These are phyloP conservation scores for Diaporthe amygdali DNA, from an alignment of 2,329 filamentous ascomycete species.

Conservation along the genomic window DNA sequence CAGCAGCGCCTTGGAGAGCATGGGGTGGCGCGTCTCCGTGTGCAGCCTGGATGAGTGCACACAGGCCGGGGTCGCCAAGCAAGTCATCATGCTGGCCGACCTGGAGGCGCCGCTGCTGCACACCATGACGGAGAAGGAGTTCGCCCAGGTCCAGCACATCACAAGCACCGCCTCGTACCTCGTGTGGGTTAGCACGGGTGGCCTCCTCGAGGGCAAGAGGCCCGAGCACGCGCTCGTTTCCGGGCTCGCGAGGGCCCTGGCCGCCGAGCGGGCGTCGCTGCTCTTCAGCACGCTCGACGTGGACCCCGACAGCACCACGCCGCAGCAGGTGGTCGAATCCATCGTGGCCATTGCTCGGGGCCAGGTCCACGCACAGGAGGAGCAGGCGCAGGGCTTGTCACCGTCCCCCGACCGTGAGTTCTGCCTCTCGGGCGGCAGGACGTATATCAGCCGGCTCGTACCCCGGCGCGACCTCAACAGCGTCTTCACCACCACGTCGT, in stretches of 20 bases:
- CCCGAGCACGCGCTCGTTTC: slow-evolving; percentile 34
- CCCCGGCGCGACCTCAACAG: slow-evolving; percentile 29
- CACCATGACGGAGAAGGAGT: slow-evolving; percentile 32
- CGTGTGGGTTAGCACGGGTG: slow-evolving; percentile 36
- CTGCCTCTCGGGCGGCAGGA: slow-evolving; percentile 28
- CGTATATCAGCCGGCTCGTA: slow-evolving; percentile 33
- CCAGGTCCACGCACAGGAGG: background rate
- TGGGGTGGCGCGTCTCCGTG: background rate
- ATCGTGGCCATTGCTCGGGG: background rate
- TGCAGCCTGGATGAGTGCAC: background rate
- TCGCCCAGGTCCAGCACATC: slow-evolving; percentile 33
- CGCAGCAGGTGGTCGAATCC: background rate
- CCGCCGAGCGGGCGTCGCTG: slow-evolving; percentile 33
- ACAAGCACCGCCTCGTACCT: slow-evolving; percentile 28
- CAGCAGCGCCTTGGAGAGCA: background rate
- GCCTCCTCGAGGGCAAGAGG: slow-evolving; percentile 29
- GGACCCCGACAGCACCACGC: slow-evolving; percentile 6
- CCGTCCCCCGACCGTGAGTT: slow-evolving; percentile 26
- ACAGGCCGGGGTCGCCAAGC: slow-evolving; percentile 18
- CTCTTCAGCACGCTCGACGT: slow-evolving; percentile 33
- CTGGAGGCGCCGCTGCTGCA: slow-evolving; percentile 34
- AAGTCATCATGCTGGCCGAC: slow-evolving; percentile 36
- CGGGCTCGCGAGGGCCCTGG: slow-evolving; percentile 32
- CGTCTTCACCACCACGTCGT: no score
- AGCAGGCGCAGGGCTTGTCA: background rate